Base-by-base conservation (phyloP, 257 asterid species). In the Hygrophila difformis region DNA sequence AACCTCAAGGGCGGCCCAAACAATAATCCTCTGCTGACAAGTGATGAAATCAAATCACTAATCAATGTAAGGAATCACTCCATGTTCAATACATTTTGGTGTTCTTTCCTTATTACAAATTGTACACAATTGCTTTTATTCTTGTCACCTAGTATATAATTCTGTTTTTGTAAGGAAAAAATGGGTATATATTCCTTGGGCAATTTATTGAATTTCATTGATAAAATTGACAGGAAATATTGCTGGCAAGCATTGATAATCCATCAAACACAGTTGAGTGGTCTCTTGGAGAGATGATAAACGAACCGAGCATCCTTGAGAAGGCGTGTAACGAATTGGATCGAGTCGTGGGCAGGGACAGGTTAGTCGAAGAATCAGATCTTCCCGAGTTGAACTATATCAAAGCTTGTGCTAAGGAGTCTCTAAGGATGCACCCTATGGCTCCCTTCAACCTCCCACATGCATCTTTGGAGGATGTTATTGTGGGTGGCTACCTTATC, bases 191-290 rank as follows among this genome's bases (percentile, higher is more conserved):
- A n/a, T n/a, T n/a, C n/a, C n/a, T n/a, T n/a, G n/a, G n/a, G n/a
- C n/a, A n/a, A n/a, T n/a, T n/a, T n/a, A n/a, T n/a, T n/a, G n/a
- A n/a, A n/a, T n/a, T n/a, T n/a, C n/a, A n/a, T n/a, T n/a, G n/a
- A 5, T 24, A 10, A 31, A 11, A 34, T 13, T 2, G 12, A 1
- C 10, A 64, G 67, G 70, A 70, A 61, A 38, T 65, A 42, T 56
- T 48, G 59, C 0, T 61, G 0, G 77, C 50, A 7, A 0, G 59
- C 2, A 12, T 65, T 8, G 72, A 64, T 14, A 64, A 56, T 48
- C 69, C 63, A 14, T 62, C 74, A 16, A 57, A 68, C 38, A 70
- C 67, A 26, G 42, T 39, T 5, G 74, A 69, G 35, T 64, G 71
- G 63, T 4, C 57, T 2, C 1, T 65, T 1, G 62, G 47, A n/a